phyloP scores from a whole-genome alignment of 2,329 filamentous ascomycete species.

The Chaetomium sp. region DNA sequence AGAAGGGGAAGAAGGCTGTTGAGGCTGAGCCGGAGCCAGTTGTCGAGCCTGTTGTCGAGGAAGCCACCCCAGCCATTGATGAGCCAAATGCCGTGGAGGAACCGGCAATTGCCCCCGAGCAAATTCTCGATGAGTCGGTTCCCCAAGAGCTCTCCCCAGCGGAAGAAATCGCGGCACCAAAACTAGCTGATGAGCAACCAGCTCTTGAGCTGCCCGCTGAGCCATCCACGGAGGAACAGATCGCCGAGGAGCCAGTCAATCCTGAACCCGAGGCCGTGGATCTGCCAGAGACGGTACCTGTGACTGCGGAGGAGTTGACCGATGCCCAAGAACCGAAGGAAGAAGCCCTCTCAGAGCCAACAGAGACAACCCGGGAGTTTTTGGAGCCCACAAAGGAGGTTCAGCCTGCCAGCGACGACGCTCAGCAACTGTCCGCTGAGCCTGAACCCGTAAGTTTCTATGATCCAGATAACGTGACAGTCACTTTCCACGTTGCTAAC shows the following conservation, averaged over 20 bases:
- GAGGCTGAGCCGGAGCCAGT: not conserved
- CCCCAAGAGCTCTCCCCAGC: no score
- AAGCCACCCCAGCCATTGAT: not conserved
- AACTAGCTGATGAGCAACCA: not conserved
- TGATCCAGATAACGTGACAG: not conserved
- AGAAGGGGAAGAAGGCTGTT: slow-evolving; percentile 3
- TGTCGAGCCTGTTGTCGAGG: not conserved
- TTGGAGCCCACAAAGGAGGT: not conserved
- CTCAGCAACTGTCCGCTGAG: not conserved
- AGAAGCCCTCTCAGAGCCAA: not conserved
- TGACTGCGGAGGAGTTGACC: no score
- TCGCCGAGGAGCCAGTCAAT: not conserved
- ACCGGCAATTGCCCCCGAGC: not conserved
- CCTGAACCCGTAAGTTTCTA: not conserved
- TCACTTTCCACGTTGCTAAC: not conserved
- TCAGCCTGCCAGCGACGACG: not conserved
- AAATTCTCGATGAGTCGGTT: no score
- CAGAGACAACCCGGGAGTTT: no score
- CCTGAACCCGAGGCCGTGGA: no score
- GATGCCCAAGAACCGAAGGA: no score
- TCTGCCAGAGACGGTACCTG: no score
- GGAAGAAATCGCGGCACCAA: no score
- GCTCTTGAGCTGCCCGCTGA: not conserved
- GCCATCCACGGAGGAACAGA: not conserved
- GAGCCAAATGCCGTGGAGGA: not conserved